Conservation (phyloP, 257 asterid genomes). For the Nyctanthes arbortristis region DNA sequence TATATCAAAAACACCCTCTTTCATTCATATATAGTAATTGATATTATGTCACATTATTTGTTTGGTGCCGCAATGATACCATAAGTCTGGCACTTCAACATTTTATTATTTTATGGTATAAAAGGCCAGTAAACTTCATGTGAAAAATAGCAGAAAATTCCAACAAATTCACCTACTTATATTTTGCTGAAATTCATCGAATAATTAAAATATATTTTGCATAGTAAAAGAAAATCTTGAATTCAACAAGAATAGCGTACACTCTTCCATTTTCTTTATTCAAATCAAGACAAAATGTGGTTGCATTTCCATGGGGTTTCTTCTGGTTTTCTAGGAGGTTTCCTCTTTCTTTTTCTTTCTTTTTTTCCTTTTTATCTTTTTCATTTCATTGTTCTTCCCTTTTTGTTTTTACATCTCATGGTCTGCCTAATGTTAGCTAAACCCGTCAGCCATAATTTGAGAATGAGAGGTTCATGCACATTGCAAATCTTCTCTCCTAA, state of each 20-base stretch:
- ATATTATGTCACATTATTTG: no score
- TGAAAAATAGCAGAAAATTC: background rate
- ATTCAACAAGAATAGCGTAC: conserved; percentile 16
- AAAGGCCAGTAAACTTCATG: no score
- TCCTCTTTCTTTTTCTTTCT: conserved; percentile 33
- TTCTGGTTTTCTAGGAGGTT: conserved; percentile 53
- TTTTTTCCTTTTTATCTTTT: background rate
- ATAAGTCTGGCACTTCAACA: no score
- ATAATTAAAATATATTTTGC: background rate
- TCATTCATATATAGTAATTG: no score
- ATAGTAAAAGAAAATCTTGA: conserved; percentile 28
- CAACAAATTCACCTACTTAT: background rate
- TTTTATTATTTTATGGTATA: no score
- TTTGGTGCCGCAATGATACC: no score
- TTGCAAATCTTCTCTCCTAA: background rate
- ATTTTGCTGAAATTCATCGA: background rate
- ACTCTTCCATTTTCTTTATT: conserved; percentile 6
- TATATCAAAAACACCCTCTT: no score
- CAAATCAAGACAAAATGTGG: background rate
- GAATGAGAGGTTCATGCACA: conserved; percentile 31
- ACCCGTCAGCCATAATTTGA: conserved; percentile 20
- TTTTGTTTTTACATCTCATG: conserved; percentile 16
- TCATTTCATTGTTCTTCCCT: background rate
- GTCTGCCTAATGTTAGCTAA: conserved; percentile 30
- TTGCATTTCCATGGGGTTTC: conserved; percentile 35